Base-by-base conservation (phyloP, 768 basidiomycete species). In the Gloeostereum incarnatum region DNA sequence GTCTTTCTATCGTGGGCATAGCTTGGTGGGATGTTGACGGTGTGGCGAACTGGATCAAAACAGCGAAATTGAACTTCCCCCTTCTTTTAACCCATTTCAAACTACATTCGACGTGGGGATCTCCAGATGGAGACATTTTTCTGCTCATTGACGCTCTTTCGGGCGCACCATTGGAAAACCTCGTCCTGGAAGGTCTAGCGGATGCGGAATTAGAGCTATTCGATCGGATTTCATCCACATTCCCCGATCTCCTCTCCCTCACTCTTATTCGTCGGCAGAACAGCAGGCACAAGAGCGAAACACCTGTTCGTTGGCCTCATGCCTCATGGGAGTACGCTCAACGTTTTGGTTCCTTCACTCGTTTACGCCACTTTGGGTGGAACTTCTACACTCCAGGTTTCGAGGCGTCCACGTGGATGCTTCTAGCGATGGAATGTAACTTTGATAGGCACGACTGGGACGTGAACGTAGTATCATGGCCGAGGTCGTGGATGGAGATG, bases 271-370 rank as follows among this genome's bases (percentile, higher is more conserved):
- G 51, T 18, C 49, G 56, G 6, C 43, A 51, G 27, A 54, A 53
- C 33, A 30, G 40, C 29, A 50, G 47, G 23, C 56, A 56, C 29
- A 43, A 42, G 22, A 34, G 44, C 23, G 54, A 49, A 37, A 43
- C 45, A 18, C 41, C 45, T 11, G 47, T 45, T 8, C 13, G 41
- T 3, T 58, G 56, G 54, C 56, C 53, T 4, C 42, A 46, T 33
- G 23, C 49, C 8, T 46, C 52, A 5, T 53, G 50, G 50, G 49
- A 58, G 29, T 58, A 56, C 38, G 54, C 54, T n/a, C 31, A 32
- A 8, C 39, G 34, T 24, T 39, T 53, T 10, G 21, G 24, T 8
- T 36, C 37, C 24, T 47, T 52, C 24, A 43, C 38, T 24, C 30
- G 33, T 3, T 42, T 56, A 29, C 31, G 44, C 5, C 47, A 53